Conservation (phyloP, 2,329 filamentous ascomycete species). For the Mycogone perniciosa region DNA sequence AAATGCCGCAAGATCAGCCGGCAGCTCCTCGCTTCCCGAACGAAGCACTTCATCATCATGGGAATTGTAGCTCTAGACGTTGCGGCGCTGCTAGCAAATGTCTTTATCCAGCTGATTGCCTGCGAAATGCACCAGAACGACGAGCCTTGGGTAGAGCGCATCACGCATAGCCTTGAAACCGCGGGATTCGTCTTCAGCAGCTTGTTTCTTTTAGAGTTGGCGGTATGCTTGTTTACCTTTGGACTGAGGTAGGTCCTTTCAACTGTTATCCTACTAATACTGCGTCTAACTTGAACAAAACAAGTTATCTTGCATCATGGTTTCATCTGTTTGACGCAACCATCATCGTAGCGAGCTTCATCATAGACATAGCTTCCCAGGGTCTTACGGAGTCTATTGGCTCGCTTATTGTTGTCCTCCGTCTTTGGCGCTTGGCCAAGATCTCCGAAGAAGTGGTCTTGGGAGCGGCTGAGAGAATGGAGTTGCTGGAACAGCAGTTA, state of each 20-base stretch:
- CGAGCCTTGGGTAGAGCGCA: conserved; percentile 35
- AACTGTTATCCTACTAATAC: neutral
- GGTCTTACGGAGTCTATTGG: conserved; percentile 57
- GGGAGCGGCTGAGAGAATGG: conserved; percentile 56
- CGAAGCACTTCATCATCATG: conserved; percentile 41
- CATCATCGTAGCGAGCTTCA: conserved; percentile 56
- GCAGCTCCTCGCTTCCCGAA: conserved; percentile 28
- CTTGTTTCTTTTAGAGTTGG: conserved; percentile 58
- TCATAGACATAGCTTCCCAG: conserved; percentile 54
- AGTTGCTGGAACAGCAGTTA: conserved; percentile 47
- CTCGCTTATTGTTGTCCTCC: conserved; percentile 59
- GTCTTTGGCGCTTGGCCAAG: conserved; percentile 64
- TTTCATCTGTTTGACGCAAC: conserved; percentile 60
- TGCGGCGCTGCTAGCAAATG: conserved; percentile 37
- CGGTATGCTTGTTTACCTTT: conserved; percentile 54
- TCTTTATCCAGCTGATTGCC: conserved; percentile 43
- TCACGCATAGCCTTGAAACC: conserved; percentile 38
- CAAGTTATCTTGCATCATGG: conserved; percentile 49
- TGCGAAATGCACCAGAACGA: conserved; percentile 38
- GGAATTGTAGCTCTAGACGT: conserved; percentile 41
- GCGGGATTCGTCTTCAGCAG: conserved; percentile 55
- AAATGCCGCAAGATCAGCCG: conserved; percentile 10
- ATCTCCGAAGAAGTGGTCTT: conserved; percentile 63
- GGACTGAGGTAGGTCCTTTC: conserved; percentile 44
- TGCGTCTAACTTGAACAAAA: neutral